These are phyloP conservation scores for Daldinia concentrica DNA, from an alignment of 495 filamentous ascomycete genomes.

Conservation along the genomic window DNA sequence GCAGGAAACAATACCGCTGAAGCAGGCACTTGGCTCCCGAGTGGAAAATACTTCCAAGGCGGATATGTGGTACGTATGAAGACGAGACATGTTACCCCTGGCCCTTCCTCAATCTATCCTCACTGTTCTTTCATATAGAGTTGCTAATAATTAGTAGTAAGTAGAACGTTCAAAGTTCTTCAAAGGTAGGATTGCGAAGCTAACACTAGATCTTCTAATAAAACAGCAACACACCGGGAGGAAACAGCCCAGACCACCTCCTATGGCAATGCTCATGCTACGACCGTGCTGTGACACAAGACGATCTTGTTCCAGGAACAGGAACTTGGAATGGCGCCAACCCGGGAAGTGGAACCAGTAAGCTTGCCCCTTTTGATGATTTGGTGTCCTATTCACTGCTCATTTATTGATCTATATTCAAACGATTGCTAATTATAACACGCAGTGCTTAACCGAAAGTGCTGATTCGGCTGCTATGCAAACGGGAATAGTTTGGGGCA, in stretches of 20 bases:
- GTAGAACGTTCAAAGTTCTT: not conserved
- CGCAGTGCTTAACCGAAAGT: conserved; percentile 35
- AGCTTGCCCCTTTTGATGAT: conserved; percentile 1
- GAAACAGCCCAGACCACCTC: conserved; percentile 29
- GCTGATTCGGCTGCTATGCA: conserved; percentile 14
- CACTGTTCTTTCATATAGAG: not conserved
- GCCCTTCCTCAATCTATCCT: not conserved
- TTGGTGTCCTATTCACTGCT: not conserved
- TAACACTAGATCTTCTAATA: not conserved
- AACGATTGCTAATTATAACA: conserved; percentile 4
- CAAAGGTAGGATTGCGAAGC: not conserved
- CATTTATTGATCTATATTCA: not conserved
- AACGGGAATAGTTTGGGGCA: not conserved
- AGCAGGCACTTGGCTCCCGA: conserved; percentile 36
- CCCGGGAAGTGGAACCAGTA: conserved; percentile 40
- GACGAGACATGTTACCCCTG: not conserved
- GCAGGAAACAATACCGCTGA: conserved; percentile 34
- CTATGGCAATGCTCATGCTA: conserved; percentile 40
- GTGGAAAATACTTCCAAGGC: conserved; percentile 33
- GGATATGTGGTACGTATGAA: conserved; percentile 18
- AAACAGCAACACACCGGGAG: conserved; percentile 30
- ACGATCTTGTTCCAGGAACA: conserved; percentile 26
- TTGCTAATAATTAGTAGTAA: not conserved
- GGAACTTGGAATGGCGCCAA: conserved; percentile 41
- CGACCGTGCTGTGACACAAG: conserved; percentile 26